phyloP scores from a whole-genome alignment of 768 basidiomycete species.

The Candolleomyces efflorescens region DNA sequence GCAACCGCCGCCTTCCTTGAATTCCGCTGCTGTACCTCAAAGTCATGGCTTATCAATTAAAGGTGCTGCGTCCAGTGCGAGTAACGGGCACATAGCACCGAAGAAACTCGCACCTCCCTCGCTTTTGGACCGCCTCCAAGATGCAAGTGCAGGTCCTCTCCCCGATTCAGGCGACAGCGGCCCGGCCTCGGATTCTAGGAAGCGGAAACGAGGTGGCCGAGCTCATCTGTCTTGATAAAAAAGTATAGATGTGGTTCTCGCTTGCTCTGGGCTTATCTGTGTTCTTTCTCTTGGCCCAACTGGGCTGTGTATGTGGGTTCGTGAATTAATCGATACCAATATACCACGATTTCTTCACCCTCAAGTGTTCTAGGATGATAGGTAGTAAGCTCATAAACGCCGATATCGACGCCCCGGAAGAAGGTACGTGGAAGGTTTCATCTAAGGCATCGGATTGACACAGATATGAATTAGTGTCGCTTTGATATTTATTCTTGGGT shows the following conservation, averaged over 20 bases:
- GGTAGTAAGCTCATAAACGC: neutral
- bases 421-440: too few species aligned
- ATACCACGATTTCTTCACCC: neutral
- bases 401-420: too few species aligned
- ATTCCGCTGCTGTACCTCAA: neutral
- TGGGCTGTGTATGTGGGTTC: slow-evolving; percentile 8
- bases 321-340: slow-evolving; percentile 5
- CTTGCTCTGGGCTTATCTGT: neutral
- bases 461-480: too few species aligned
- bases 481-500: too few species aligned
- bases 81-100: neutral
- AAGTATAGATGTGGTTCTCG: slow-evolving; percentile 3
- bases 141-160: neutral
- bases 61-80: slow-evolving; percentile 9
- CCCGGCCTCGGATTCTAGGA: neutral
- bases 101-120: slow-evolving; percentile 4
- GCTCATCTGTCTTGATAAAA: neutral
- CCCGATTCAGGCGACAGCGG: neutral
- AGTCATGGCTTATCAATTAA: slow-evolving; percentile 14
- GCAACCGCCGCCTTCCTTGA: slow-evolving; percentile 5
- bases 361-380: neutral
- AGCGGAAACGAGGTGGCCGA: neutral
- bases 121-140: slow-evolving; percentile 14
- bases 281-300: neutral
- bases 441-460: too few species aligned